Percentiles rank a stretch among this genome's conserved stretches.
Conservation (phyloP, 805 yeast genomes). For the Zygosaccharomyces rouxii region DNA sequence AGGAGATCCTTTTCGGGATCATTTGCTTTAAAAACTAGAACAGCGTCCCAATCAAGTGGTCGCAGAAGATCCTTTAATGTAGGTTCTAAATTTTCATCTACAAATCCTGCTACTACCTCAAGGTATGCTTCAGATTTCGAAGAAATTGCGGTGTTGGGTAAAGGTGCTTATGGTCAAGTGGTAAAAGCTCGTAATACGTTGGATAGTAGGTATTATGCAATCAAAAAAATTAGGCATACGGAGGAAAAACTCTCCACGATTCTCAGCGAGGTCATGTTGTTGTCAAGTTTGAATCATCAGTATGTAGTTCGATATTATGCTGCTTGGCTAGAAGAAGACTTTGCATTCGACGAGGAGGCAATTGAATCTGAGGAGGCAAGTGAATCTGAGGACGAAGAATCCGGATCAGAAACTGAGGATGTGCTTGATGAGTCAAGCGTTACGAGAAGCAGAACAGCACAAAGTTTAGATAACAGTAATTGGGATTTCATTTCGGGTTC, state of each 20-base stretch:
- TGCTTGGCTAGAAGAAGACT: slow-evolving; percentile 89
- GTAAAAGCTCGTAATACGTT: slow-evolving; percentile 92
- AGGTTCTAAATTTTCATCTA: slow-evolving; percentile 36
- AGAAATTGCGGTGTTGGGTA: slow-evolving; percentile 84
- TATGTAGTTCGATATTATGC: slow-evolving; percentile 95
- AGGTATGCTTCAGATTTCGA: slow-evolving; percentile 92
- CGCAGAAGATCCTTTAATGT: slow-evolving; percentile 41
- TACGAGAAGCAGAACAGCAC: slow-evolving; percentile 30
- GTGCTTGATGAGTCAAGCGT: slow-evolving; percentile 30
- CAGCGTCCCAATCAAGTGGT: slow-evolving; percentile 26
- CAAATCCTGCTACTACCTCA: slow-evolving; percentile 41
- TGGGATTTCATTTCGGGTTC: slow-evolving; percentile 63
- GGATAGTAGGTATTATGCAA: slow-evolving; percentile 93
- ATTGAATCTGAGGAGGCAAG: slow-evolving; percentile 34
- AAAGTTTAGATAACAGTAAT: slow-evolving; percentile 29
- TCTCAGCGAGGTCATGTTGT: slow-evolving; percentile 83
- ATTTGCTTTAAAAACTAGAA: slow-evolving; percentile 15
- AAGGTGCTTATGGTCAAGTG: slow-evolving; percentile 97
- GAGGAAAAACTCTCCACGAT: slow-evolving; percentile 76
- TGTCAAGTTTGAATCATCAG: slow-evolving; percentile 90
- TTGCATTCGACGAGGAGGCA: slow-evolving; percentile 34
- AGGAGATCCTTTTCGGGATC: slow-evolving; percentile 13
- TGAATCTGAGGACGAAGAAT: slow-evolving; percentile 17
- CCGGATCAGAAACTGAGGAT: slow-evolving; percentile 13
- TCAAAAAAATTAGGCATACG: slow-evolving; percentile 82